Percentiles rank a stretch among this genome's conserved stretches.
Conservation (phyloP, 805 yeast species). For the Tetrapisispora pingtungensis region DNA sequence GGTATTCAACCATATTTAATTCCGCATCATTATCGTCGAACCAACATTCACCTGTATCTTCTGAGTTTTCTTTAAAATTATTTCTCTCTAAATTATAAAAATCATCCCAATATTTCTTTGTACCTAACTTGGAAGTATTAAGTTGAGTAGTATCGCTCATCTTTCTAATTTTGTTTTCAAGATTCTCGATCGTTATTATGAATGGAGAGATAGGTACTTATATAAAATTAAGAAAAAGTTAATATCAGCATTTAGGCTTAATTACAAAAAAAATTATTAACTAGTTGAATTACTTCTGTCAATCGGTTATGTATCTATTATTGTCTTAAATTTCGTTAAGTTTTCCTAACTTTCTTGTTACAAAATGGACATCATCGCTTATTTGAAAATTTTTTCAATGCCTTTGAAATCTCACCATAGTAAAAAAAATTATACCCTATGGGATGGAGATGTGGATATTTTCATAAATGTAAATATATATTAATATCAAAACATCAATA, state of each 20-base stretch:
- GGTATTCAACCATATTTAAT: conserved; percentile 62
- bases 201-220: no score
- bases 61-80: conserved; percentile 63
- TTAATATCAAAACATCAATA: no score
- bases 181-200: no score
- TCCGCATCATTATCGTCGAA: conserved; percentile 94
- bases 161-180: background rate
- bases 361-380: background rate
- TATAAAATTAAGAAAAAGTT: no score
- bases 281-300: no score
- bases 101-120: conserved; percentile 84
- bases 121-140: conserved; percentile 76
- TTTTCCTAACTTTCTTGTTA: background rate
- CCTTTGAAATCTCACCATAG: background rate
- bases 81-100: conserved; percentile 64
- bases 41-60: conserved; percentile 95
- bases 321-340: no score
- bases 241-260: no score
- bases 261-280: no score
- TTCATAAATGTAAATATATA: no score
- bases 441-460: no score
- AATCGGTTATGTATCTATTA: no score
- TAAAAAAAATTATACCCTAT: no score
- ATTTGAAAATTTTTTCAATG: background rate
- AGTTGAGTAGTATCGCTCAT: conserved; percentile 39